A percentile compares a stretch with the other conserved stretches of the same genome.
Conservation (phyloP, 805 yeast genomes). For the Starmerella powellii region DNA sequence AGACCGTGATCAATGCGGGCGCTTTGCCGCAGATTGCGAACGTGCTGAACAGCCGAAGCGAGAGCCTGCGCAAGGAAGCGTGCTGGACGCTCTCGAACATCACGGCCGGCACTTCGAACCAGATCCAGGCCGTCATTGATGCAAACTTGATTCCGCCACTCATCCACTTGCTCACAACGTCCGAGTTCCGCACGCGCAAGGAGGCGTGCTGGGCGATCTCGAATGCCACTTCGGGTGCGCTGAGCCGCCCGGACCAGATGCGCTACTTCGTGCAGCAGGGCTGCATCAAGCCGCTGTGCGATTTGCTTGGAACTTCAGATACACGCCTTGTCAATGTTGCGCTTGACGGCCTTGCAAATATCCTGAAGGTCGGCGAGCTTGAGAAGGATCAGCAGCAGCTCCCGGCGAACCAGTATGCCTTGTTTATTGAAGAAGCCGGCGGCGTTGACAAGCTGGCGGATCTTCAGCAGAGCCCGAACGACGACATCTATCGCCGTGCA, state of each 20-base stretch:
- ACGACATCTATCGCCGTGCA: constrained; percentile 84
- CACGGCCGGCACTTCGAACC: constrained; percentile 92
- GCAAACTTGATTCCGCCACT: constrained; percentile 87
- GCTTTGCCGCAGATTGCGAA: constrained; percentile 76
- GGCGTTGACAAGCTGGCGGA: constrained; percentile 94
- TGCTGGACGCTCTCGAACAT: constrained; percentile 98
- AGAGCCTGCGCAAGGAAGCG: constrained; percentile 89
- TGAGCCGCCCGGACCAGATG: constrained; percentile 83
- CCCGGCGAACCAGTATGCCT: constrained; percentile 70
- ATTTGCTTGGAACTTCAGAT: constrained; percentile 76
- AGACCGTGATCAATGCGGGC: constrained; percentile 84
- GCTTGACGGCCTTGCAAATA: constrained; percentile 87
- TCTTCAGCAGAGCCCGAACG: constrained; percentile 84
- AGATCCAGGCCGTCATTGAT: constrained; percentile 93
- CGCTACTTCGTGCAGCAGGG: constrained; percentile 89
- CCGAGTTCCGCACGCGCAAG: constrained; percentile 90
- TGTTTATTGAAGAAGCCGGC: constrained; percentile 93
- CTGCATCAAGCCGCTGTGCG: constrained; percentile 94
- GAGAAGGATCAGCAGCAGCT: constrained; percentile 69
- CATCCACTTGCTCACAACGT: constrained; percentile 61
- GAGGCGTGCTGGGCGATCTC: constrained; percentile 99
- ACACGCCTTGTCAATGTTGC: constrained; percentile 88
- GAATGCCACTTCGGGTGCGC: constrained; percentile 93
- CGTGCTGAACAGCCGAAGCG: constrained; percentile 72
- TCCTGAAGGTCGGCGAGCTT: constrained; percentile 84